Percentiles rank a stretch among this genome's conserved stretches.
Evolutionary conservation across 345 rosid species (phyloP).

Genomic region (Boechera stricta): DNA sequence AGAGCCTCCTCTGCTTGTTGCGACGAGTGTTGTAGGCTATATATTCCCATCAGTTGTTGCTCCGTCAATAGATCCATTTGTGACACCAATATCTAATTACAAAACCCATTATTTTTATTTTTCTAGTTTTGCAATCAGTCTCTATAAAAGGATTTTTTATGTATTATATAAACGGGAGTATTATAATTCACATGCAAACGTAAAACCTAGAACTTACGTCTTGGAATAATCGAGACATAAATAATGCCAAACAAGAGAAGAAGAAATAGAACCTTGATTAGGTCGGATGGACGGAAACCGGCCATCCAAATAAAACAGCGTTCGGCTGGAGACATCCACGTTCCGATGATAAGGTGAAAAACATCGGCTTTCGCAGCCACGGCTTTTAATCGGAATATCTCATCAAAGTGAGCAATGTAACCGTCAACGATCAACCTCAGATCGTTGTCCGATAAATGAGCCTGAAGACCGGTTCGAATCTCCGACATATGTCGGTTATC

Average conservation of each 20-base stretch:
- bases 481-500: slow-evolving; percentile 86
- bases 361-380: slow-evolving; percentile 81
- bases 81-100: slow-evolving; percentile 63
- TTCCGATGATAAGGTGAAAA: slow-evolving; percentile 85
- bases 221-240: neutral
- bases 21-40: slow-evolving; percentile 88
- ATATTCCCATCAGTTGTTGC: slow-evolving; percentile 92
- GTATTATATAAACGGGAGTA: no score
- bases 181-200: neutral
- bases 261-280: slow-evolving; percentile 69
- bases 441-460: slow-evolving; percentile 78
- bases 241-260: neutral
- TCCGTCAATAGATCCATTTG: slow-evolving; percentile 91
- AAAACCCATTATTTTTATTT: neutral
- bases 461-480: slow-evolving; percentile 72
- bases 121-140: neutral
- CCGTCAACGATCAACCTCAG: slow-evolving; percentile 74
- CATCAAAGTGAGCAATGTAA: slow-evolving; percentile 84
- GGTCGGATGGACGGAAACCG: slow-evolving; percentile 93
- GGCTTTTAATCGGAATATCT: slow-evolving; percentile 72
- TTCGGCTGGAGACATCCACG: slow-evolving; percentile 89
- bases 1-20: slow-evolving; percentile 98
- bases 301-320: slow-evolving; percentile 99
- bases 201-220: neutral
- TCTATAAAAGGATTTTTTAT: no score